phyloP scores from a whole-genome alignment of 108 stramenopile genomes.

The Pelagomonas calceolata region DNA sequence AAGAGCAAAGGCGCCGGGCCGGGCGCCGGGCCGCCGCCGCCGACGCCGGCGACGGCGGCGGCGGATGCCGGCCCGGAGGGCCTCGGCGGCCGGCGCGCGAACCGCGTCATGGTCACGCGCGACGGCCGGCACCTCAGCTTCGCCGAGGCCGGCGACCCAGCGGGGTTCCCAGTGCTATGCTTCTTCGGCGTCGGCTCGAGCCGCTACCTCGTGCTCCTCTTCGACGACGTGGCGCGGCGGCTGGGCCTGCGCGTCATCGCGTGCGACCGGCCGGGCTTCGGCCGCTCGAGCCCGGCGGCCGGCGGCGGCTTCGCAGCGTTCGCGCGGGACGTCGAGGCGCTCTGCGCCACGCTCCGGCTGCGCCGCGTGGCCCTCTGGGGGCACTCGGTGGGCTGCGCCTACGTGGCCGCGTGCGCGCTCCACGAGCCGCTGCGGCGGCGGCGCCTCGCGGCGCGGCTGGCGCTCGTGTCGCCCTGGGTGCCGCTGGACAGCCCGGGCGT shows the following conservation, averaged over 20 bases:
- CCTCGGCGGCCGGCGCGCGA: not conserved
- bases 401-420: not conserved
- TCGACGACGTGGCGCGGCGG: not conserved
- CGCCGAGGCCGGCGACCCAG: not conserved
- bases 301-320: not conserved
- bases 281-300: not conserved
- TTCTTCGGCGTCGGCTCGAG: not conserved
- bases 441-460: not conserved
- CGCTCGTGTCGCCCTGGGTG: not conserved
- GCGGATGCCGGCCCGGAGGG: no score
- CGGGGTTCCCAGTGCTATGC: not conserved
- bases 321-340: not conserved
- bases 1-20: no score
- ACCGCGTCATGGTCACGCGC: not conserved
- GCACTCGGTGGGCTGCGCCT: not conserved
- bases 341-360: not conserved
- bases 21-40: no score
- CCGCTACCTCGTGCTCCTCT: not conserved
- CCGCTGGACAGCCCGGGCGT: not conserved
- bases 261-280: slow-evolving; percentile 1
- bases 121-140: not conserved
- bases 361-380: not conserved
- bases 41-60: no score
- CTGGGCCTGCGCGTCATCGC: not conserved
- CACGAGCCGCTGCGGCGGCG: not conserved